Base-by-base conservation (phyloP, 805 yeast species). In the Candida xiaguanensis region DNA sequence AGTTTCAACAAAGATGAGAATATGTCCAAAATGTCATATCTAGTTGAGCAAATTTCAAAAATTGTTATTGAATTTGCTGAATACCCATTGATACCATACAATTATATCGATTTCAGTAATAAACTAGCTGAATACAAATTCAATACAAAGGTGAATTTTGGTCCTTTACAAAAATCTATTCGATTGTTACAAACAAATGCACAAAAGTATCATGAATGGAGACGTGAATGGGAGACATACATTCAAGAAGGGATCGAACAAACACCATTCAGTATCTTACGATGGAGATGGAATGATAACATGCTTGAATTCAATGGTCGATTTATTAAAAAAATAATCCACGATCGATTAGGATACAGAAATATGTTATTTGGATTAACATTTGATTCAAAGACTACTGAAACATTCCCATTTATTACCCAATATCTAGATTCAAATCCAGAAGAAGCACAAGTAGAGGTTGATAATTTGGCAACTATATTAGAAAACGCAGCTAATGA, bases 281-380 rank as follows among this genome's bases (percentile, higher is more conserved):
- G 98, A 51, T 77, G 86, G 82, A 78, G 77, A 41, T 85, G 93
- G 86, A 90, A 90, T 58, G 72, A 78, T n/a, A 77, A 78, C 44
- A 59, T 87, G 50, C 58, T 76, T 3, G 56, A 62, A 12, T 67
- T 85, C 41, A 82, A 80, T 45, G 74, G 74, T 45, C 57, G 67
- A 14, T 74, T 85, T 46, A 52, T 82, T 8, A 12, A 20, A 7
- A 55, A 65, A 1, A 63, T 61, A 6, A 77, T 77, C 1, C 31
- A 17, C 6, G 49, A 75, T 1, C 69, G 95, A 25, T 67, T 77
- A 12, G 89, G 90, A 67, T 84, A 77, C 53, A 69, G 72, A 50
- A 89, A 87, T 51, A 55, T 72, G 1, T 49, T 89, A 4, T 78
- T 78, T 56, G 96, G 96, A 0, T 82, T 85, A 5, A 79, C 85